Evolutionary conservation across 2,329 filamentous ascomycete genomes (phyloP).

Genomic region (Alternaria ethzedia): DNA sequence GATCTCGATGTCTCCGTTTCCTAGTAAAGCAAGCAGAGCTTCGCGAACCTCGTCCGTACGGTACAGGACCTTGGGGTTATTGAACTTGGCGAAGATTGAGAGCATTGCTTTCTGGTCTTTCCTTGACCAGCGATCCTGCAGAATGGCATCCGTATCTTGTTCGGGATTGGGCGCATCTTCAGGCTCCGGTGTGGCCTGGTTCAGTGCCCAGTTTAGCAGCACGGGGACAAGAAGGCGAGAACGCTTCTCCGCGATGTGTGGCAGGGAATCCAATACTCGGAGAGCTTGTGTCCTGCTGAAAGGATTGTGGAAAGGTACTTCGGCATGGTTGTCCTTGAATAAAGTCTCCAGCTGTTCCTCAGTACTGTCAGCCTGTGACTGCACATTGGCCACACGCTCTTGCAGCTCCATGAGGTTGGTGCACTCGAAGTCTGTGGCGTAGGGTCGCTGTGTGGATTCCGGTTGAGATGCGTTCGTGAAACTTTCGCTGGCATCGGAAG

Average conservation of each 20-base stretch:
- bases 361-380: slow-evolving; percentile 23
- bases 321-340: slow-evolving; percentile 70
- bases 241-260: slow-evolving; percentile 80
- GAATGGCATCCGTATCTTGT: slow-evolving; percentile 19
- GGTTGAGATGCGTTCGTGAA: slow-evolving; percentile 9
- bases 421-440: slow-evolving; percentile 81
- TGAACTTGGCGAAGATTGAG: slow-evolving; percentile 80
- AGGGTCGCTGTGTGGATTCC: slow-evolving; percentile 29
- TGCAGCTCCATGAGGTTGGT: slow-evolving; percentile 69
- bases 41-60: slow-evolving; percentile 77
- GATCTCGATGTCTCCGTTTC: slow-evolving; percentile 88
- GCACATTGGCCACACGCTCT: slow-evolving; percentile 20
- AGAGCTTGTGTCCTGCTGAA: slow-evolving; percentile 79
- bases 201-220: slow-evolving; percentile 76
- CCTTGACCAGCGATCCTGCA: slow-evolving; percentile 65
- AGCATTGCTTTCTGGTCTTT: slow-evolving; percentile 86
- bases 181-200: slow-evolving; percentile 17
- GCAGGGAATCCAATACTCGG: slow-evolving; percentile 75
- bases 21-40: slow-evolving; percentile 75
- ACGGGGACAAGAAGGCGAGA: slow-evolving; percentile 86
- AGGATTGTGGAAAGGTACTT: slow-evolving; percentile 57
- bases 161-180: neutral
- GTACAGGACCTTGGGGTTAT: slow-evolving; percentile 84
- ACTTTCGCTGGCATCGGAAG: slow-evolving; percentile 16
- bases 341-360: slow-evolving; percentile 63